phyloP scores from a whole-genome alignment of 192 early-diverging fungal species.

The Podila verticillata region DNA sequence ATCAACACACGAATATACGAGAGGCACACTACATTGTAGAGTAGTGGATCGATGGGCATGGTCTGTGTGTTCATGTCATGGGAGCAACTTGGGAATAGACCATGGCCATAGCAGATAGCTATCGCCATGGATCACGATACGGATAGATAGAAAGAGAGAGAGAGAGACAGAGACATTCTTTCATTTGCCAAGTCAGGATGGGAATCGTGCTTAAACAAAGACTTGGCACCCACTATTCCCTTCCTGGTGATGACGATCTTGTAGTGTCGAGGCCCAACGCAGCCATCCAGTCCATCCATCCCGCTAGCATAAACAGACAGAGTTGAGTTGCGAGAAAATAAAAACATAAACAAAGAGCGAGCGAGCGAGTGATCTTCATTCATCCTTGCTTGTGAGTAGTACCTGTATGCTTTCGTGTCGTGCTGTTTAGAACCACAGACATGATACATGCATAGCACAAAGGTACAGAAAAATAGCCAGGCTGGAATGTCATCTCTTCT shows the following conservation, averaged over 20 bases:
- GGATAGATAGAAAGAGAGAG: too few species aligned
- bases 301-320: too few species aligned
- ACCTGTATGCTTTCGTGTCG: too few species aligned
- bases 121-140: too few species aligned
- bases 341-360: too few species aligned
- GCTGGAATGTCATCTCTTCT: too few species aligned
- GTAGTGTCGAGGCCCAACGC: neutral
- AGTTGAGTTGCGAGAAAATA: too few species aligned
- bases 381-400: constrained; percentile 14
- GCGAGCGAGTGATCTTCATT: constrained; percentile 35
- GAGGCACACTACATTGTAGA: neutral
- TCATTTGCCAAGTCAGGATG: neutral
- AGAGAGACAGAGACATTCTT: neutral
- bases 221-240: neutral
- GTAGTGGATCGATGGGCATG: neutral
- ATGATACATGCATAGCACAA: neutral
- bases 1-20: neutral
- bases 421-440: neutral
- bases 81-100: neutral
- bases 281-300: constrained; percentile 16
- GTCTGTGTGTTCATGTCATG: neutral
- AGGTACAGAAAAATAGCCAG: too few species aligned
- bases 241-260: too few species aligned
- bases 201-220: neutral
- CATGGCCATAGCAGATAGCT: neutral